Evolutionary conservation across 176 grass and related monocot species (phyloP).

Genomic region (Secale cereale): DNA sequence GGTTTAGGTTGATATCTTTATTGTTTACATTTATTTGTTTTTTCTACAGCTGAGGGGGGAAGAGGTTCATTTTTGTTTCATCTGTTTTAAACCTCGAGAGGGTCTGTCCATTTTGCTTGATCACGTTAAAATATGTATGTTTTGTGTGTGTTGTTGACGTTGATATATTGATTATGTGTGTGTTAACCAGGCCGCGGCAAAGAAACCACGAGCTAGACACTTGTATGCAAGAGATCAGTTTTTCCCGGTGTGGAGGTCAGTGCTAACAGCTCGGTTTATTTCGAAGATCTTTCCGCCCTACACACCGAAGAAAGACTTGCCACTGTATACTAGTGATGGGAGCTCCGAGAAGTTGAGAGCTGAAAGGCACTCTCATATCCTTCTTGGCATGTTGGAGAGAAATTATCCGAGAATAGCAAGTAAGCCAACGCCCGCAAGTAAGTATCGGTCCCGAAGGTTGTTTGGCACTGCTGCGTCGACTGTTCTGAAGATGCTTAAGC

Average conservation of each 20-base stretch:
- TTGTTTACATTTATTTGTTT: not conserved
- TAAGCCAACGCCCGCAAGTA: not conserved
- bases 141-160: not conserved
- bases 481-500: constrained; percentile 2
- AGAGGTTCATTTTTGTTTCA: too few relatives aligned
- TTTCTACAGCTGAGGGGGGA: too few relatives aligned
- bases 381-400: not conserved
- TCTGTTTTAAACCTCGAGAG: too few relatives aligned
- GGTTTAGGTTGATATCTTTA: not conserved
- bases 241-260: not conserved
- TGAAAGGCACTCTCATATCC: not conserved
- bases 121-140: not conserved
- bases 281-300: not conserved
- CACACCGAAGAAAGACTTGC: not conserved
- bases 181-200: not conserved
- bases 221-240: not conserved
- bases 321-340: not conserved
- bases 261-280: not conserved
- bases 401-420: not conserved
- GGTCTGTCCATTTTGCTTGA: not conserved
- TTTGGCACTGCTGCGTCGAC: not conserved
- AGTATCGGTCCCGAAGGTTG: not conserved
- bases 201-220: not conserved
- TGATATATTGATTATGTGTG: not conserved
- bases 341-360: not conserved